Conservation (phyloP, 2,329 filamentous ascomycete genomes). For the Ophiostoma ips region DNA sequence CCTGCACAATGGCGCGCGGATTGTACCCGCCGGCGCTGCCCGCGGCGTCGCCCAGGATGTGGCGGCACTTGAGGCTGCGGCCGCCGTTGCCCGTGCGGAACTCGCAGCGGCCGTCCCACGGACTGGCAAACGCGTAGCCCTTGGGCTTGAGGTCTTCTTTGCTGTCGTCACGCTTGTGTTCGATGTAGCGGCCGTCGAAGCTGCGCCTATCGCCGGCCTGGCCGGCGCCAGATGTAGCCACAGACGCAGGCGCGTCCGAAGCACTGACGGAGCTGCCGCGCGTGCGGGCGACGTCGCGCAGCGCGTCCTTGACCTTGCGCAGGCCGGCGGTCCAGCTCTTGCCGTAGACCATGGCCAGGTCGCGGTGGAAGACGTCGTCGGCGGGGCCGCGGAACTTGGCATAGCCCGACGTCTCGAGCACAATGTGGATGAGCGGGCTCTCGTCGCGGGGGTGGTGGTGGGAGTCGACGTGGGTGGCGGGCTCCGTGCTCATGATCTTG, state of each 20-base stretch:
- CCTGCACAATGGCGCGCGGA: slow-evolving; percentile 27
- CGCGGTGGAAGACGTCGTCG: slow-evolving; percentile 29
- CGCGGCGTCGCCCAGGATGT: slow-evolving; percentile 35
- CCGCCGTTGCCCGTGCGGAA: slow-evolving; percentile 70
- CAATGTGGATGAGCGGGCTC: slow-evolving; percentile 30
- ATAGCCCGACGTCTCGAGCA: slow-evolving; percentile 41
- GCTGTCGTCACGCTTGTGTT: not conserved
- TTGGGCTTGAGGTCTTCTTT: slow-evolving; percentile 34
- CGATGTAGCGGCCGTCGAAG: not conserved
- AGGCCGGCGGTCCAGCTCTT: slow-evolving; percentile 35
- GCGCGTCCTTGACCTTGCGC: slow-evolving; percentile 37
- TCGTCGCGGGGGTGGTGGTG: not conserved
- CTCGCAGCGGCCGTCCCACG: slow-evolving; percentile 78
- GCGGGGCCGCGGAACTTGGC: slow-evolving; percentile 34
- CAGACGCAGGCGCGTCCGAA: too few species aligned
- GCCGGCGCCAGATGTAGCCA: too few species aligned
- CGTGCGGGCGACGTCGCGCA: not conserved
- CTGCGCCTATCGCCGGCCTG: slow-evolving; percentile 24
- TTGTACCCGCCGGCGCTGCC: slow-evolving; percentile 25
- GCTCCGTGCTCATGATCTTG: slow-evolving; percentile 30
- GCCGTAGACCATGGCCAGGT: slow-evolving; percentile 44
- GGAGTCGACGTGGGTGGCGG: slow-evolving; percentile 10
- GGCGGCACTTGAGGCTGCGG: slow-evolving; percentile 59
- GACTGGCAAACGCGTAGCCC: slow-evolving; percentile 68
- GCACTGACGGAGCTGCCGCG: slow-evolving; percentile 17